A percentile compares a stretch with the other conserved stretches of the same genome.
phyloP scores from a whole-genome alignment of 345 rosid genomes.

The Populus deltoides region DNA sequence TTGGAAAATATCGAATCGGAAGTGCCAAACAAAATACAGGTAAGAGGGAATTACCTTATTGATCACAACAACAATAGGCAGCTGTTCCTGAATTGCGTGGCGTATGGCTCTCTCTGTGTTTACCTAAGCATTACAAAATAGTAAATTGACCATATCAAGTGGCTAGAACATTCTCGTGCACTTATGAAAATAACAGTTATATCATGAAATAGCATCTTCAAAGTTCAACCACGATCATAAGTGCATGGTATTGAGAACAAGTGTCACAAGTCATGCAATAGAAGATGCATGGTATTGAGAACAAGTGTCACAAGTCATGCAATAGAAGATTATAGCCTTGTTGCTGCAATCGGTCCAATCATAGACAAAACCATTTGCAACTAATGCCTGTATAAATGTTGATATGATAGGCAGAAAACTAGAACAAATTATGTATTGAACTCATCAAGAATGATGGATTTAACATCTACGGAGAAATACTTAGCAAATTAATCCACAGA shows the following conservation, averaged over 20 bases:
- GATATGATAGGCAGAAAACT: neutral
- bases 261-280: neutral
- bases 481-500: neutral
- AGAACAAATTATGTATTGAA: neutral
- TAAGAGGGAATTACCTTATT: conserved; percentile 55
- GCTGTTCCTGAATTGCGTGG: conserved; percentile 88
- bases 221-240: neutral
- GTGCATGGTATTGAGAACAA: neutral
- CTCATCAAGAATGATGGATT: neutral
- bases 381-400: neutral
- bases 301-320: neutral
- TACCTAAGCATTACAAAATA: conserved; percentile 43
- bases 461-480: neutral
- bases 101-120: conserved; percentile 98
- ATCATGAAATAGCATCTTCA: neutral
- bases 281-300: neutral
- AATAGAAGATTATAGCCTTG: neutral
- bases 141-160: conserved; percentile 6
- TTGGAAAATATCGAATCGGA: neutral
- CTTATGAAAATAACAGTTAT: neutral
- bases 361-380: neutral
- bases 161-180: neutral
- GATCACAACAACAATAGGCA: conserved; percentile 92
- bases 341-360: neutral
- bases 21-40: conserved; percentile 3